These are phyloP conservation scores for Leccinum longicurvipes DNA, from an alignment of 768 basidiomycete species.

Conservation along the genomic window DNA sequence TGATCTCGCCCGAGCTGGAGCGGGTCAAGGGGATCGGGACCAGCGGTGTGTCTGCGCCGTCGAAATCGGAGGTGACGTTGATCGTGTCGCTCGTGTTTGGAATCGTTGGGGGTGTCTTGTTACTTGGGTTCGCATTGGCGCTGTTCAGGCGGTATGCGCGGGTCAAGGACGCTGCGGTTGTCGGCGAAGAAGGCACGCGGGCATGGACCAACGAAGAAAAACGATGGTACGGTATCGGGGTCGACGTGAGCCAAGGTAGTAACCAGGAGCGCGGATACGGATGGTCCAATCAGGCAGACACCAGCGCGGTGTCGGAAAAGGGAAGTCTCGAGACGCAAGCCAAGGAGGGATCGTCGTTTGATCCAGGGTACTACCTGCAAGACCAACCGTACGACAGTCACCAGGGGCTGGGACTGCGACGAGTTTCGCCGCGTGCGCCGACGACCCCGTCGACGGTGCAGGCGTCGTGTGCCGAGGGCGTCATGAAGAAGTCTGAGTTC, in stretches of 20 bases:
- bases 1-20: constrained; percentile 42
- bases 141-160: constrained; percentile 51
- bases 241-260: constrained; percentile 17
- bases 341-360: constrained; percentile 17
- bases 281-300: constrained; percentile 29
- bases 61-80: constrained; percentile 50
- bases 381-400: constrained; percentile 17
- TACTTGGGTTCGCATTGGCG: constrained; percentile 54
- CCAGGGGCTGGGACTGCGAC: constrained; percentile 47
- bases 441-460: constrained; percentile 35
- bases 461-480: constrained; percentile 40
- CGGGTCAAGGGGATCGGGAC: constrained; percentile 34
- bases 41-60: constrained; percentile 38
- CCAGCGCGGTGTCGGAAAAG: constrained; percentile 29
- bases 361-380: constrained; percentile 16
- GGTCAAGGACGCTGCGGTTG: constrained; percentile 58
- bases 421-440: constrained; percentile 46
- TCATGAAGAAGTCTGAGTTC: constrained; percentile 72
- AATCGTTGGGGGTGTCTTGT: constrained; percentile 54
- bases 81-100: constrained; percentile 63
- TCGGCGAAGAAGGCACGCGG: constrained; percentile 54
- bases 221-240: constrained; percentile 62
- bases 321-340: constrained; percentile 29
- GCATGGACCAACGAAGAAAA: constrained; percentile 64
- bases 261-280: constrained; percentile 27